Evolutionary conservation across 2,329 filamentous ascomycete species (phyloP).

Genomic region (Cladosporium oxysporum): DNA sequence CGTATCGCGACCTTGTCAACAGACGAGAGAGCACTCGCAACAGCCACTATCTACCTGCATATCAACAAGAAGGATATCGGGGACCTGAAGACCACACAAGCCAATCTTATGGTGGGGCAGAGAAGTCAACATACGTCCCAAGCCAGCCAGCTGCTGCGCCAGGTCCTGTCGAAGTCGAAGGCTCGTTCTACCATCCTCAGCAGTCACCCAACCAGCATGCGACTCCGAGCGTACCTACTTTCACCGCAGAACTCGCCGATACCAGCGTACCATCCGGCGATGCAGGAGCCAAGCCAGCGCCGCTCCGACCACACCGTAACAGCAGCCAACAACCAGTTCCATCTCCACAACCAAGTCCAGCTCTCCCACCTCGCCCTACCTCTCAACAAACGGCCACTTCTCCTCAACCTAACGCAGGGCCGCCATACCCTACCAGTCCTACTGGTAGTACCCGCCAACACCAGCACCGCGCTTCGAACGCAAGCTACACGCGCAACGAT

Average conservation of each 20-base stretch:
- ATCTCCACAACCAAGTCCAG: conserved; percentile 17
- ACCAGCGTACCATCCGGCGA: conserved; percentile 22
- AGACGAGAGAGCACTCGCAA: conserved; percentile 24
- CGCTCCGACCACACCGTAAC: conserved; percentile 15
- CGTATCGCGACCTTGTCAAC: conserved; percentile 33
- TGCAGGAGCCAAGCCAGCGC: conserved; percentile 5
- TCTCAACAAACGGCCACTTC: conserved; percentile 13
- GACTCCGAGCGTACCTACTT: conserved; percentile 23
- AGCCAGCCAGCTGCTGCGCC: conserved; percentile 28
- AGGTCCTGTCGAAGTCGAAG: conserved; percentile 44
- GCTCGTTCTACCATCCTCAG: conserved; percentile 42
- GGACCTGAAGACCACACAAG: conserved; percentile 26
- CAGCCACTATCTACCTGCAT: conserved; percentile 28
- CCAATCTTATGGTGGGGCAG: conserved; percentile 26
- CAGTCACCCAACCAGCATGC: conserved; percentile 29
- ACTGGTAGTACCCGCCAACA: conserved; percentile 13
- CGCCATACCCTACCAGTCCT: conserved; percentile 19
- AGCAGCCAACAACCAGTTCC: conserved; percentile 8
- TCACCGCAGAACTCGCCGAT: conserved; percentile 31
- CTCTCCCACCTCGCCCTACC: not conserved
- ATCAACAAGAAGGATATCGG: conserved; percentile 32
- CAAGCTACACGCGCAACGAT: conserved; percentile 18
- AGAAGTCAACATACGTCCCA: conserved; percentile 26
- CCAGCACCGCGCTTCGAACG: conserved; percentile 18
- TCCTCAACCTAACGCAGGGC: conserved; percentile 12